These are phyloP conservation scores for Rhodotorula kratochvilovae DNA, from an alignment of 768 basidiomycete genomes.

Conservation along the genomic window DNA sequence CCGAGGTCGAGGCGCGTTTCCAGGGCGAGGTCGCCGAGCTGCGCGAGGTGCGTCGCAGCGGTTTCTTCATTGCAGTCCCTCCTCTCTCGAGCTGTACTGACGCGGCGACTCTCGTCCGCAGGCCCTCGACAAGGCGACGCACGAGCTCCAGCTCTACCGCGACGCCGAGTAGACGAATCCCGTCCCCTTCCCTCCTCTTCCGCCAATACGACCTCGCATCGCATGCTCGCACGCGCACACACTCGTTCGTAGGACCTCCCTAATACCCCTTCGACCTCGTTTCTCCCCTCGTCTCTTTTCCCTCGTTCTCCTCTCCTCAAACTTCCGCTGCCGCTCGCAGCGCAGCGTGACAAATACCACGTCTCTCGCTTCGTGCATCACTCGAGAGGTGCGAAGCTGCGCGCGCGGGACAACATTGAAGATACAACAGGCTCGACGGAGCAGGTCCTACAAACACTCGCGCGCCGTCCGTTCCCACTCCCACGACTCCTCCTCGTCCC, in stretches of 20 bases:
- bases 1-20: constrained; percentile 66
- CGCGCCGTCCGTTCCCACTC: neutral
- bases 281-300: no score
- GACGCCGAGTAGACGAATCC: neutral
- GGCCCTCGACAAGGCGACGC: constrained; percentile 8
- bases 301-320: neutral
- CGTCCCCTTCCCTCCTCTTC: neutral
- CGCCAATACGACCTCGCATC: neutral
- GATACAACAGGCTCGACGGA: no score
- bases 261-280: no score
- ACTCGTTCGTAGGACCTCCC: neutral
- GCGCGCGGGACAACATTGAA: neutral
- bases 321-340: neutral
- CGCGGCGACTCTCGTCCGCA: neutral
- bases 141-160: constrained; percentile 25
- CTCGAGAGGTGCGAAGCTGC: no score
- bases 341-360: no score
- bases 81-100: neutral
- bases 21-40: constrained; percentile 55
- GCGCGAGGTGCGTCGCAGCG: constrained; percentile 24
- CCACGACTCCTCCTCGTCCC: neutral
- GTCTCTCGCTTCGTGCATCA: neutral
- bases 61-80: neutral
- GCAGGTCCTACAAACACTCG: neutral
- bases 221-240: no score